phyloP scores from a whole-genome alignment of 2,329 filamentous ascomycete genomes.

The Fusarium sulawesiense region DNA sequence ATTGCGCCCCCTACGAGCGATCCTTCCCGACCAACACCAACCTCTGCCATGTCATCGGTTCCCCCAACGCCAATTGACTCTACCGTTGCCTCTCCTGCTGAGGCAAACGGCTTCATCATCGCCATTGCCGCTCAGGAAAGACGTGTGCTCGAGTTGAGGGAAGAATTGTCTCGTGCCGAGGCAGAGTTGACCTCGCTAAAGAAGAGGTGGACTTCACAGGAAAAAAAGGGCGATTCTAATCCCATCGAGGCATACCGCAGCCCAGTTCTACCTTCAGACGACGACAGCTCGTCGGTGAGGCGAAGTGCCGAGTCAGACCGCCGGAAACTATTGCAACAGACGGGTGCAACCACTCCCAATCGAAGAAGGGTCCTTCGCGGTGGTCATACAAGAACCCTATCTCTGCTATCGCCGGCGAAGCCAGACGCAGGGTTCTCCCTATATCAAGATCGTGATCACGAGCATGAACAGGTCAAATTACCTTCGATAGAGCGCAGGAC shows the following conservation, averaged over 20 bases:
- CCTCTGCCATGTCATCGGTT: slow-evolving; percentile 54
- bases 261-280: slow-evolving; percentile 43
- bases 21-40: slow-evolving; percentile 64
- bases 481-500: slow-evolving; percentile 48
- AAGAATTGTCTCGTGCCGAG: slow-evolving; percentile 89
- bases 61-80: slow-evolving; percentile 64
- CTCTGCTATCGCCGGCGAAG: slow-evolving; percentile 79
- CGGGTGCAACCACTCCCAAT: slow-evolving; percentile 56
- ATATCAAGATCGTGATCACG: slow-evolving; percentile 53
- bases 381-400: slow-evolving; percentile 74
- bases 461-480: slow-evolving; percentile 43
- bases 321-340: slow-evolving; percentile 71
- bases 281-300: slow-evolving; percentile 51
- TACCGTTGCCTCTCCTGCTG: slow-evolving; percentile 58
- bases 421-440: slow-evolving; percentile 57
- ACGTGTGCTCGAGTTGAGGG: slow-evolving; percentile 87
- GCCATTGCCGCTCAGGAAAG: slow-evolving; percentile 93
- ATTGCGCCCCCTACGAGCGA: slow-evolving; percentile 66
- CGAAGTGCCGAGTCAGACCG: slow-evolving; percentile 75
- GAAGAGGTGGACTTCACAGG: slow-evolving; percentile 82
- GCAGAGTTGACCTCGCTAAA: slow-evolving; percentile 80
- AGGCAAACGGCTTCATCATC: slow-evolving; percentile 79
- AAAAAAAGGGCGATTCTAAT: slow-evolving; percentile 78
- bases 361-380: slow-evolving; percentile 75
- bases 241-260: slow-evolving; percentile 64